These are phyloP conservation scores for Yarrowia deformans DNA, from an alignment of 805 yeast genomes.

Conservation along the genomic window DNA sequence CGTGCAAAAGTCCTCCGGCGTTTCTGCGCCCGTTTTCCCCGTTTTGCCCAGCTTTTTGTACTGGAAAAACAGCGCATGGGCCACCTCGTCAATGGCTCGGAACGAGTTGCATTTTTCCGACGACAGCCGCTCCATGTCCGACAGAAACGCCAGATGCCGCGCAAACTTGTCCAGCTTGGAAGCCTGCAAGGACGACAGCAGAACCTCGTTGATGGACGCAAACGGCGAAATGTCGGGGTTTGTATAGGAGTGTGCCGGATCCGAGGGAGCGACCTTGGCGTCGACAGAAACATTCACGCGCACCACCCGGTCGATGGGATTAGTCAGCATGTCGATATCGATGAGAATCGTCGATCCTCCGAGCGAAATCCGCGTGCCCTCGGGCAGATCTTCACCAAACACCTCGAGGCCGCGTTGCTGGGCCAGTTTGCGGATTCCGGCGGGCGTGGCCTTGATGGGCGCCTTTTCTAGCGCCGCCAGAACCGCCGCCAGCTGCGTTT, in stretches of 20 bases:
- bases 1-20: conserved; percentile 21
- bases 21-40: too few species aligned
- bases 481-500: conserved; percentile 1
- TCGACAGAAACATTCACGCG: conserved; percentile 48
- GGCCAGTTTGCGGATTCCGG: conserved; percentile 50
- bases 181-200: conserved; percentile 46
- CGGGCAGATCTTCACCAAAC: conserved; percentile 49
- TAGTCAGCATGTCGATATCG: conserved; percentile 47
- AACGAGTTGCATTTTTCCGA: conserved; percentile 51
- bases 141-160: conserved; percentile 47
- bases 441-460: conserved; percentile 51
- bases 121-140: conserved; percentile 50
- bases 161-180: conserved; percentile 51
- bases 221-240: conserved; percentile 44
- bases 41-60: conserved; percentile 39
- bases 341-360: conserved; percentile 53
- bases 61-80: conserved; percentile 45
- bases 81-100: conserved; percentile 48
- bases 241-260: conserved; percentile 44
- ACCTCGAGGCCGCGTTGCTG: conserved; percentile 49
- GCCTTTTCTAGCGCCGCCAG: conserved; percentile 46
- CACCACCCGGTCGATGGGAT: conserved; percentile 43
- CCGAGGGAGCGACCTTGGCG: conserved; percentile 43
- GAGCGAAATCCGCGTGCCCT: conserved; percentile 50
- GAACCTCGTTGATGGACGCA: conserved; percentile 44